These are phyloP conservation scores for Fusarium scirpi DNA, from an alignment of 2,329 filamentous ascomycete species.

Conservation along the genomic window DNA sequence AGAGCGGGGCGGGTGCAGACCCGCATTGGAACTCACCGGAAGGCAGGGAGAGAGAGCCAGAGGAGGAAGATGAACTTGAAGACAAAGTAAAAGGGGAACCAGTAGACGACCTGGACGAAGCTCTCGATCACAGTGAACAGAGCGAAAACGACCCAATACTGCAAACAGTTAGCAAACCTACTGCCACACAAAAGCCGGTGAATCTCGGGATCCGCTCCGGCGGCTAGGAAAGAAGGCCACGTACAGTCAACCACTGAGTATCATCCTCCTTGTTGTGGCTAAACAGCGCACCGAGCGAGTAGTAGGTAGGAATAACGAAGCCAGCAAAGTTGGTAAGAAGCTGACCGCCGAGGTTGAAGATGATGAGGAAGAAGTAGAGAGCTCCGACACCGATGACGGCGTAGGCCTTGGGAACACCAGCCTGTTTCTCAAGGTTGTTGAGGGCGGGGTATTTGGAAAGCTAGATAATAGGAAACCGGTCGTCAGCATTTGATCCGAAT, in stretches of 20 bases:
- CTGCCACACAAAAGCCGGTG: slow-evolving; percentile 2
- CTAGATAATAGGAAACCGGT: slow-evolving; percentile 59
- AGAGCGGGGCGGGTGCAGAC: slow-evolving; percentile 16
- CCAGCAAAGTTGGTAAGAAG: slow-evolving; percentile 89
- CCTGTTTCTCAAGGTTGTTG: slow-evolving; percentile 88
- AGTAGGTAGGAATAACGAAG: slow-evolving; percentile 86
- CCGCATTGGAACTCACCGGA: slow-evolving; percentile 73
- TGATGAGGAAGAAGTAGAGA: slow-evolving; percentile 90
- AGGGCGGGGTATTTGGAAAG: slow-evolving; percentile 87
- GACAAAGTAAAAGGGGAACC: slow-evolving; percentile 99
- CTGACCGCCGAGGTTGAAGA: slow-evolving; percentile 92
- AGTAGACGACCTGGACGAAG: slow-evolving; percentile 86
- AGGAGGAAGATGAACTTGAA: slow-evolving; percentile 99
- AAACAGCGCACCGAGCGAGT: slow-evolving; percentile 84
- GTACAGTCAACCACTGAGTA: slow-evolving; percentile 82
- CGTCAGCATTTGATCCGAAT: slow-evolving; percentile 39
- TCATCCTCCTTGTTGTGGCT: slow-evolving; percentile 78
- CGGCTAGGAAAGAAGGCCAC: slow-evolving; percentile 48
- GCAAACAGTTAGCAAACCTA: slow-evolving; percentile 51
- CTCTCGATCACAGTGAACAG: slow-evolving; percentile 88
- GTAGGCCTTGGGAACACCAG: slow-evolving; percentile 86
- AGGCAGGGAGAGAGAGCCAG: slow-evolving; percentile 96
- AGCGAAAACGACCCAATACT: slow-evolving; percentile 91
- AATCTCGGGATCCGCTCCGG: slow-evolving; percentile 13
- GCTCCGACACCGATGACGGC: slow-evolving; percentile 79